These are phyloP conservation scores for Trametes coccinea DNA, from an alignment of 768 basidiomycete genomes.

Conservation along the genomic window DNA sequence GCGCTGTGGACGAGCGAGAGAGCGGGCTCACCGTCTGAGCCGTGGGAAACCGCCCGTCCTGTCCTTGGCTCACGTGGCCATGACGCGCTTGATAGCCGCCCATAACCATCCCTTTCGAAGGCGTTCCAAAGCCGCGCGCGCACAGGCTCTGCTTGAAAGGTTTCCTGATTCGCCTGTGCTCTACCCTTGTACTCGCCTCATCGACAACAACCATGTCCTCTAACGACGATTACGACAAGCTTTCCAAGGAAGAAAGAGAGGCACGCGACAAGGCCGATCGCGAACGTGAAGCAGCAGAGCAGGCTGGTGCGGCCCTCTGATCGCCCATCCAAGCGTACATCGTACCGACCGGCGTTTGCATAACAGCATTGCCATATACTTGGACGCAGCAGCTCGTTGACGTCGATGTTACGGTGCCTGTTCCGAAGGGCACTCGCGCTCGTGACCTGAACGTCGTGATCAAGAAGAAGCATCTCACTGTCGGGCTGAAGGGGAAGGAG, in stretches of 20 bases:
- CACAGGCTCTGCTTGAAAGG: background rate
- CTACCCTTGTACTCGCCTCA: conserved; percentile 27
- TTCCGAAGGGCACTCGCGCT: conserved; percentile 85
- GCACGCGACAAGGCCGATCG: conserved; percentile 66
- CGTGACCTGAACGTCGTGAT: conserved; percentile 74
- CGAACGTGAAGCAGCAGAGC: conserved; percentile 73
- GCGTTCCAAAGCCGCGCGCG: background rate
- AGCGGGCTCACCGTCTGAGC: conserved; percentile 7
- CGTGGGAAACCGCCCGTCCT: conserved; percentile 10
- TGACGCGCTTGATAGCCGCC: conserved; percentile 3
- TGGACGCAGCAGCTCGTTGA: conserved; percentile 93
- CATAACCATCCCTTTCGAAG: background rate
- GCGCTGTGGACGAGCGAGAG: conserved; percentile 11
- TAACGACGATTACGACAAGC: conserved; percentile 67
- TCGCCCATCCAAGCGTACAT: conserved; percentile 26
- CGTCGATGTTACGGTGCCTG: conserved; percentile 78
- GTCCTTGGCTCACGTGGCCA: conserved; percentile 15
- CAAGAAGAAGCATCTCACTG: conserved; percentile 78
- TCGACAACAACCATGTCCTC: conserved; percentile 31
- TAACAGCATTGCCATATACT: conserved; percentile 78
- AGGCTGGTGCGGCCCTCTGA: conserved; percentile 60
- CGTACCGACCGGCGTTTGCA: conserved; percentile 15
- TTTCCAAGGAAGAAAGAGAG: conserved; percentile 76
- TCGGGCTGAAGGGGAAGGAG: conserved; percentile 84
- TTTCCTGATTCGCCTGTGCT: conserved; percentile 20